phyloP scores from a whole-genome alignment of 192 early-diverging fungal species.

The Podochytrium sp. region DNA sequence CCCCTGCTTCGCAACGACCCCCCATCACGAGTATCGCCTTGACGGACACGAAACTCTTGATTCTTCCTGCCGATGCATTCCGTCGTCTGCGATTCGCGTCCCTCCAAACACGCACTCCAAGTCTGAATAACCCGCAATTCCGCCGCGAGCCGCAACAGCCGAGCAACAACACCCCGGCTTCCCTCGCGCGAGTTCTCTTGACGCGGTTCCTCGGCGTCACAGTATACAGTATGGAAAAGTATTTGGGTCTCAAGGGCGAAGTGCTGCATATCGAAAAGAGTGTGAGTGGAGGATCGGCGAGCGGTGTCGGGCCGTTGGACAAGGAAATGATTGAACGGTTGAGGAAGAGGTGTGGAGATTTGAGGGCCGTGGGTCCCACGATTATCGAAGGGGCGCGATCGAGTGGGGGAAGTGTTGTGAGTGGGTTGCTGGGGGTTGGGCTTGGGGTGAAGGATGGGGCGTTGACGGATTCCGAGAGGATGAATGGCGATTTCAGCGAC shows the following conservation, averaged over 20 bases:
- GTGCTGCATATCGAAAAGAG: conserved; percentile 78
- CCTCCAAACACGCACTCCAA: neutral
- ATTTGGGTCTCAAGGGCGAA: conserved; percentile 77
- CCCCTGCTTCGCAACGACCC: conserved; percentile 50
- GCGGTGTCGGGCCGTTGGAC: conserved; percentile 34
- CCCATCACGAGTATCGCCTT: conserved; percentile 85
- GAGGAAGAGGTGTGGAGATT: neutral
- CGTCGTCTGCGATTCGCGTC: conserved; percentile 41
- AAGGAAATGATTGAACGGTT: neutral
- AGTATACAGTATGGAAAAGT: conserved; percentile 49
- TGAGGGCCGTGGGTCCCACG: too few species aligned
- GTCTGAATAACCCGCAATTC: neutral
- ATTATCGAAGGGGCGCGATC: too few species aligned
- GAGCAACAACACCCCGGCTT: conserved; percentile 52
- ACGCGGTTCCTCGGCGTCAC: conserved; percentile 96
- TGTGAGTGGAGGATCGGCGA: conserved; percentile 56
- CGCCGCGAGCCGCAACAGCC: neutral
- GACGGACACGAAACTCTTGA: conserved; percentile 86
- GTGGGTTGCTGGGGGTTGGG: neutral
- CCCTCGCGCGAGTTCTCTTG: conserved; percentile 94
- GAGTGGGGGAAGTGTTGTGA: neutral
- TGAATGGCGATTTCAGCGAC: too few species aligned
- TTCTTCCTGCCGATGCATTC: conserved; percentile 94
- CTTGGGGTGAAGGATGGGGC: neutral
- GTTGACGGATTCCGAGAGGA: neutral